Base-by-base conservation (phyloP, 371 early-diverging fungal species). In the Zopfochytrium polystomum region DNA sequence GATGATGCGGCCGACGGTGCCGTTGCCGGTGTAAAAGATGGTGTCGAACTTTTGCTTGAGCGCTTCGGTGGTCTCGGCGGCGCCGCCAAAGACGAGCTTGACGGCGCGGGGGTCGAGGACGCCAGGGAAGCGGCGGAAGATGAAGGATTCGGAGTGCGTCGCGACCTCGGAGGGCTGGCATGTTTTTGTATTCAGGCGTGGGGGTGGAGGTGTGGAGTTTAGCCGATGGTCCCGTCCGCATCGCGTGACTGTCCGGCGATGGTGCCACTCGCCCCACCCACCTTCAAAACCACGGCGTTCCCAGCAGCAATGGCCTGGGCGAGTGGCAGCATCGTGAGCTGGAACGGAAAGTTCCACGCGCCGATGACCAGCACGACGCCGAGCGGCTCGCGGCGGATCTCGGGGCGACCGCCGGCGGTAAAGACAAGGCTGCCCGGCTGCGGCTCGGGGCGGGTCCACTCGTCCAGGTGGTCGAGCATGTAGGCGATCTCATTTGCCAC, bases 231-330 rank as follows among this genome's bases (percentile, higher is more conserved):
- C 18, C 11, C 7, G 38, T 38, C 38, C 38, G 18, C 38, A 38
- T 18, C 38, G 38, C 38, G 38, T 18, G 38, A 18, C 38, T 11
- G 18, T 18, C 7, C 38, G 18, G 18, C 7, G 18, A 38, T 18
- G 7, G 11, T 18, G 38, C 38, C 38, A 7, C 7, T 9, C 11
- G 23, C 13, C 5, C 9, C 25, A 22, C 45, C 29, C 23, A 63
- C 56, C 66, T 96, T 96, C 55, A 94, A 33, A 1, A 91, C 69
- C 26, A 83, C 90, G 15, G 86, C 85, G 75, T 91, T 91, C 22
- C 98, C 96, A 1, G 91, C 91, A n/a, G 92, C 93, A 66, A 95
- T 79, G 18, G 93, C 93, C 29, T 90, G 88, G 23, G 82, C 80
- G 9, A 91, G 63, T 3, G 97, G 96, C 6, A 78, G 62, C 18